These are phyloP conservation scores for Candida xyloterini DNA, from an alignment of 805 yeast genomes.

Conservation along the genomic window DNA sequence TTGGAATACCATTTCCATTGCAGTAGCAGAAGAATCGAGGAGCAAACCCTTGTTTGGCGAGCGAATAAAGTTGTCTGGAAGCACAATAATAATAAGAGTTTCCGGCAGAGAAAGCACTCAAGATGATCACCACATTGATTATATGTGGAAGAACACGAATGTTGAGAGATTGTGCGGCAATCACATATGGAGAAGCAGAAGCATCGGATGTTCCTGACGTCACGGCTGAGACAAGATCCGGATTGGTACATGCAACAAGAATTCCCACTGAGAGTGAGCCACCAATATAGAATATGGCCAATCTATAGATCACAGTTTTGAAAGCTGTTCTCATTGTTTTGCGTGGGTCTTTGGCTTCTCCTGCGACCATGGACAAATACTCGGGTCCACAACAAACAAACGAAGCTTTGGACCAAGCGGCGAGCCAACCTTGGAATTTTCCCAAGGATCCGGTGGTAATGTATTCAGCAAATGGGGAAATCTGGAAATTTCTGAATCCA, in stretches of 20 bases:
- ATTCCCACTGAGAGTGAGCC: slow-evolving; percentile 39
- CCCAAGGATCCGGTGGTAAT: slow-evolving; percentile 38
- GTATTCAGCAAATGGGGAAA: slow-evolving; percentile 40
- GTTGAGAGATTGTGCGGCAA: slow-evolving; percentile 65
- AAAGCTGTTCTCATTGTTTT: slow-evolving; percentile 39
- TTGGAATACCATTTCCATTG: slow-evolving; percentile 66
- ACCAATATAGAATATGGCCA: slow-evolving; percentile 43
- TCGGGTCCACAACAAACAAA: slow-evolving; percentile 44
- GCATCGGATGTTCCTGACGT: slow-evolving; percentile 63
- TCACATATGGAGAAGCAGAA: slow-evolving; percentile 73
- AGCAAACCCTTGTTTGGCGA: slow-evolving; percentile 68
- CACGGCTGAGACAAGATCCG: slow-evolving; percentile 41
- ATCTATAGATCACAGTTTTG: slow-evolving; percentile 41
- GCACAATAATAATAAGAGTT: slow-evolving; percentile 74
- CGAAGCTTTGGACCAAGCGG: slow-evolving; percentile 37
- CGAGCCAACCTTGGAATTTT: slow-evolving; percentile 41
- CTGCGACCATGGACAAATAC: slow-evolving; percentile 43
- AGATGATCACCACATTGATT: slow-evolving; percentile 69
- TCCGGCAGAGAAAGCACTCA: slow-evolving; percentile 78
- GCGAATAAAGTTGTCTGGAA: slow-evolving; percentile 57
- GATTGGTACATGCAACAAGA: slow-evolving; percentile 37
- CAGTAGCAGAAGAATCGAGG: slow-evolving; percentile 63
- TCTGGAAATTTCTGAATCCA: slow-evolving; percentile 45
- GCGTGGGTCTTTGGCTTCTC: slow-evolving; percentile 43
- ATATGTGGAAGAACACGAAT: slow-evolving; percentile 67